Conservation (phyloP, 2,329 filamentous ascomycete genomes). For the Ambrosiella beaveri region DNA sequence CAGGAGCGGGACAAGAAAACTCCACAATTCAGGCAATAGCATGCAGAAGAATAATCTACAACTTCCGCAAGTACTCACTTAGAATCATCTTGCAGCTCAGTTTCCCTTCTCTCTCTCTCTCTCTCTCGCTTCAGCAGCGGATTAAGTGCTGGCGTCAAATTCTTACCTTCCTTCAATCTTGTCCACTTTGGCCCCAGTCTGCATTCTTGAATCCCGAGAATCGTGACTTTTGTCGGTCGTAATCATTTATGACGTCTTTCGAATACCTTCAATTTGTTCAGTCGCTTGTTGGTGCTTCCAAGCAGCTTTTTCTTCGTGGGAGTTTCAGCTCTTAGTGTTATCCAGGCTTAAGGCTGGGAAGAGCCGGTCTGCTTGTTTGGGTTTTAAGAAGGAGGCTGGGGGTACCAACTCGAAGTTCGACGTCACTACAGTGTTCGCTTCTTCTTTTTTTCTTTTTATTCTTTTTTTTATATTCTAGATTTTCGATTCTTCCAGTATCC, state of each 20-base stretch:
- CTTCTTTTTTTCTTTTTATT: slow-evolving; percentile 3
- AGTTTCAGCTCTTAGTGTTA: not conserved
- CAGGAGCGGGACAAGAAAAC: not conserved
- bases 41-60: not conserved
- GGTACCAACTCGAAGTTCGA: not conserved
- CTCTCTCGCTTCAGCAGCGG: not conserved
- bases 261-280: not conserved
- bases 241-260: not conserved
- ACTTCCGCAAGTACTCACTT: not conserved
- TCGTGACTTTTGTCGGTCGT: slow-evolving; percentile 4
- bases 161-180: not conserved
- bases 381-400: not conserved
- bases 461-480: too few relatives aligned
- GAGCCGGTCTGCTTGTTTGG: not conserved
- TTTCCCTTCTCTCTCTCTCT: not conserved
- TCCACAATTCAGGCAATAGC: not conserved
- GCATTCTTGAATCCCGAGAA: not conserved
- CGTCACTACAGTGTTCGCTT: not conserved
- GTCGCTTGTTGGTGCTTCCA: not conserved
- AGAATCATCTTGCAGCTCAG: not conserved
- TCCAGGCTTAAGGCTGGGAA: not conserved
- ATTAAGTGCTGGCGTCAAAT: not conserved
- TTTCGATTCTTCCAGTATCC: too few relatives aligned
- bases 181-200: not conserved
- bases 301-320: not conserved